These are phyloP conservation scores for Amyloporia xantha DNA, from an alignment of 768 basidiomycete genomes.

Conservation along the genomic window DNA sequence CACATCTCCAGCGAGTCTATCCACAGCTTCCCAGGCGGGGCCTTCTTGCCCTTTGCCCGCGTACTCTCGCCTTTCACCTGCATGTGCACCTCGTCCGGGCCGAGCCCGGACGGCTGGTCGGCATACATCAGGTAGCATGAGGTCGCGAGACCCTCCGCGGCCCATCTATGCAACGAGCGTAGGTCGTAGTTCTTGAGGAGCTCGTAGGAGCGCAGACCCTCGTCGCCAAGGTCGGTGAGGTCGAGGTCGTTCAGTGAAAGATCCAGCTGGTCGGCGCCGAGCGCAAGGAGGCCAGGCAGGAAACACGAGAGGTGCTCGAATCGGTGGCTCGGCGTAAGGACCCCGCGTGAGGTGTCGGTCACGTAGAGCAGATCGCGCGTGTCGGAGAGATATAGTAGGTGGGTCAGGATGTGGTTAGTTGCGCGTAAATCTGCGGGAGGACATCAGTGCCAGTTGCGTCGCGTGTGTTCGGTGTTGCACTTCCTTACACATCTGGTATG, in stretches of 20 bases:
- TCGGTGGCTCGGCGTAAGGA: slow-evolving; percentile 35
- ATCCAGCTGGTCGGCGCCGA: slow-evolving; percentile 58
- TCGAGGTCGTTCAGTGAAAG: slow-evolving; percentile 43
- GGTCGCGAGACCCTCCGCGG: slow-evolving; percentile 67
- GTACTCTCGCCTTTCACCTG: background rate
- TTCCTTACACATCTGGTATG: slow-evolving; percentile 61
- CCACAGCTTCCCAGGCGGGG: slow-evolving; percentile 30
- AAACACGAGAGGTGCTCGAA: slow-evolving; percentile 79
- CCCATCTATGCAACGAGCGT: slow-evolving; percentile 66
- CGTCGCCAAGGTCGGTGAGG: slow-evolving; percentile 28
- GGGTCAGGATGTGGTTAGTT: slow-evolving; percentile 55
- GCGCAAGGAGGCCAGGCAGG: slow-evolving; percentile 66
- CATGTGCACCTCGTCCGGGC: slow-evolving; percentile 53
- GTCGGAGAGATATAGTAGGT: slow-evolving; percentile 62
- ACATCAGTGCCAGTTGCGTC: background rate
- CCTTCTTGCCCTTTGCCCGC: slow-evolving; percentile 32
- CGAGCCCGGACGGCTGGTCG: slow-evolving; percentile 62
- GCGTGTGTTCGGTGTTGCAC: slow-evolving; percentile 31
- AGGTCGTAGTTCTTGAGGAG: slow-evolving; percentile 42
- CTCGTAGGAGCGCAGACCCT: slow-evolving; percentile 25
- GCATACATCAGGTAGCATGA: slow-evolving; percentile 68
- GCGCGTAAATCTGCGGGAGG: slow-evolving; percentile 45
- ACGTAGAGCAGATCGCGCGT: slow-evolving; percentile 62
- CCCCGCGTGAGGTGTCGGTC: slow-evolving; percentile 39
- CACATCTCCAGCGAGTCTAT: slow-evolving; percentile 42